Evolutionary conservation across 257 asterid genomes (phyloP), one percentile per base, ranked within the genome.

Genomic region (Catharanthus roseus): DNA sequence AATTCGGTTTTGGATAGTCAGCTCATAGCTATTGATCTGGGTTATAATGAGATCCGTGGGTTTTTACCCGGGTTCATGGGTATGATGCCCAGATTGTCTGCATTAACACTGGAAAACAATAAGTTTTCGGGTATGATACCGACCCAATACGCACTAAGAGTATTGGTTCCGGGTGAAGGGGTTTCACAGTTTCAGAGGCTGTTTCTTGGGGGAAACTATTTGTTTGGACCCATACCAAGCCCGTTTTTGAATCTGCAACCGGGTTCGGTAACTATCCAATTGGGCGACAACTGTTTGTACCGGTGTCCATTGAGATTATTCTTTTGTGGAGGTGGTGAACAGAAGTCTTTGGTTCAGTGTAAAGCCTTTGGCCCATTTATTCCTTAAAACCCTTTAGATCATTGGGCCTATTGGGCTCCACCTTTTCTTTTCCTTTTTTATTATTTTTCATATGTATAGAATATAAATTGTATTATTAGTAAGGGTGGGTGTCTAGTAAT

Each of bases 241-340:
- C 86, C 82, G 36, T 86, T 90, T 31, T 8, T 90, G 82, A 86
- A 71, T 7, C 83, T 90, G 58, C 81, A 90, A 80, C 85, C 95
- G 89, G 95, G 86, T 80, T 83, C 95, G 72, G 86, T 92, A 0
- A 83, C 74, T 36, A 73, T 92, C 11, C 81, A 75, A 9, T 82
- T 92, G 77, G 98, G 98, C 33, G 89, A 90, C 42, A 92, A 92
- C 75, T 92, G 98, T 74, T 74, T 92, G 84, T 88, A 82, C 81
- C 80, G 97, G 77, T 92, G 98, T 44, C 97, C 98, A 55, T 23
- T 83, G 4, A 86, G 95, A 71, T 78, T 74, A 71, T 86, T 90
- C 74, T 80, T 92, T 39, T 92, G 98, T 78, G 88, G 69, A 9
- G 98, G 97, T 76, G 98, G 98, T 81, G 83, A 44, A 65, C 98